Conservation (phyloP, 441 rosid species). For the Gossypium aridum region DNA sequence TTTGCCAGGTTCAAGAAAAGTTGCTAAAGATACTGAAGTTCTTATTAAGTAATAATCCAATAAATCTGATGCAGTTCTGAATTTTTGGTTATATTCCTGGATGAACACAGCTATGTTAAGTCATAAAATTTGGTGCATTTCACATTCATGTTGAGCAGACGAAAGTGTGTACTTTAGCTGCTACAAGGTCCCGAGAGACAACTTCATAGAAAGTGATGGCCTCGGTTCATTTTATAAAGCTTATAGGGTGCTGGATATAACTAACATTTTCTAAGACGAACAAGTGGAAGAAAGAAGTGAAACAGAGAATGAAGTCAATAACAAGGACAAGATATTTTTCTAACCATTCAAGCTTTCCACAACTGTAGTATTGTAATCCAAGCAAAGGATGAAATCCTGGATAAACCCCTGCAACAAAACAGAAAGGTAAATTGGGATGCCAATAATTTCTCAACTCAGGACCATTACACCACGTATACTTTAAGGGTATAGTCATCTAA, state of each 20-base stretch:
- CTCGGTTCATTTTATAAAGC: neutral
- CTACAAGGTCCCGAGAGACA: neutral
- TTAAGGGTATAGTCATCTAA: neutral
- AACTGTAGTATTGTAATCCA: slow-evolving; percentile 74
- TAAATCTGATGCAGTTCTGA: neutral
- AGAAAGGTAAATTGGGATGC: slow-evolving; percentile 4
- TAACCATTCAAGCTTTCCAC: slow-evolving; percentile 92
- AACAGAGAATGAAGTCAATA: neutral
- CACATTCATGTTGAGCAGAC: neutral
- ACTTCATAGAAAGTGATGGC: neutral
- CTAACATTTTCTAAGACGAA: neutral
- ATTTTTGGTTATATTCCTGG: neutral
- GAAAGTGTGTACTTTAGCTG: neutral
- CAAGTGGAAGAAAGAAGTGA: neutral
- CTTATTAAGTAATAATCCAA: slow-evolving; percentile 7
- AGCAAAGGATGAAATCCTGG: slow-evolving; percentile 74
- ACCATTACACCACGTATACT: neutral
- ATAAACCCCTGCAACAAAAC: slow-evolving; percentile 55
- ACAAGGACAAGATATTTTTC: neutral
- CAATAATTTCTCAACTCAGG: neutral
- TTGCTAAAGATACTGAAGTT: neutral
- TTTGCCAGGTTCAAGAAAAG: neutral
- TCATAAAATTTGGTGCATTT: neutral
- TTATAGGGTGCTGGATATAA: neutral
- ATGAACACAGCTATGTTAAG: neutral